Percentiles rank a stretch among this genome's conserved stretches.
Evolutionary conservation across 2,329 filamentous ascomycete genomes (phyloP).

Genomic region (Penicillium concentricum): DNA sequence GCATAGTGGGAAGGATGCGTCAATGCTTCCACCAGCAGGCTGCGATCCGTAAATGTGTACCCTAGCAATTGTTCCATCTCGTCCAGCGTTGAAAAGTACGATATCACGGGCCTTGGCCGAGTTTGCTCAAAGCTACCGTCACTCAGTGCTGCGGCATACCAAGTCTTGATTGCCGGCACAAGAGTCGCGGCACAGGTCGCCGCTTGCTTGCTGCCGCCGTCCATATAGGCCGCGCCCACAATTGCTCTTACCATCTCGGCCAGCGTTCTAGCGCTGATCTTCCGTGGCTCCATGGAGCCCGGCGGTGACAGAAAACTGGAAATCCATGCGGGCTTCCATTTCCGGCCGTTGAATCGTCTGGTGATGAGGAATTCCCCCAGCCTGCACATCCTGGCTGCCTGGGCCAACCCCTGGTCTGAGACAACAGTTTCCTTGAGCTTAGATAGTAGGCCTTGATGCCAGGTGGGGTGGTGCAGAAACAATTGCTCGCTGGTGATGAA

Average conservation of each 20-base stretch:
- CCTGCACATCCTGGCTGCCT: background rate
- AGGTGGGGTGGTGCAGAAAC: background rate
- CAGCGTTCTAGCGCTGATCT: background rate
- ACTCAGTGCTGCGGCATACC: background rate
- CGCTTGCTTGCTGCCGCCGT: background rate
- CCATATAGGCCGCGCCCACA: background rate
- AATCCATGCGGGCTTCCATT: background rate
- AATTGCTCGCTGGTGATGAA: background rate
- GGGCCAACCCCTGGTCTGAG: background rate
- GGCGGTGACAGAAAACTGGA: background rate
- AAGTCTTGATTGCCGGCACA: background rate
- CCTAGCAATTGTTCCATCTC: slow-evolving; percentile 2
- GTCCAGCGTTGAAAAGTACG: background rate
- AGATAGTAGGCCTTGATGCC: slow-evolving; percentile 3
- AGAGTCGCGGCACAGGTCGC: background rate
- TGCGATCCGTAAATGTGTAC: slow-evolving; percentile 5
- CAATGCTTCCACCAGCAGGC: slow-evolving; percentile 7
- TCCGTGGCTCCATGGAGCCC: background rate
- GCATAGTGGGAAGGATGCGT: slow-evolving; percentile 7
- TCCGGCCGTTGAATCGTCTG: background rate
- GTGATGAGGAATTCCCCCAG: background rate
- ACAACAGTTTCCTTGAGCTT: background rate
- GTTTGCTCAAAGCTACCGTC: background rate
- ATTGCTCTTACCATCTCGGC: background rate
- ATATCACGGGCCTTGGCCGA: background rate